Conservation (phyloP, 192 early-diverging fungal species). For the Cladochytrium replicatum region DNA sequence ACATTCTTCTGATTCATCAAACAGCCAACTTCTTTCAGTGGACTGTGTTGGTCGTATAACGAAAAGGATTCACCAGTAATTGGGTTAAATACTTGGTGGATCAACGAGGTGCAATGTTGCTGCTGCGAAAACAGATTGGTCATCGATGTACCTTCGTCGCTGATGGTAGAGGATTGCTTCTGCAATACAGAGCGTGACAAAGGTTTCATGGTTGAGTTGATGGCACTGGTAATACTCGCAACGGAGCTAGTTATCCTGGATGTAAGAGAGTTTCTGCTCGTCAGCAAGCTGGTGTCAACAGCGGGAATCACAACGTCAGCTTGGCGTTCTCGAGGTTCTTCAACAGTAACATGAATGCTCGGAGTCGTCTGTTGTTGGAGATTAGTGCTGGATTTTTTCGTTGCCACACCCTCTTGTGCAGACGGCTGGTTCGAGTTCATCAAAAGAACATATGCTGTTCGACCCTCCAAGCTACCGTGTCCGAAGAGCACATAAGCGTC, state of each 20-base stretch:
- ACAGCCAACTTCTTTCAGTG: constrained; percentile 31
- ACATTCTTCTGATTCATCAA: constrained; percentile 44
- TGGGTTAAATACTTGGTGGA: constrained; percentile 33
- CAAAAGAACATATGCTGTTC: constrained; percentile 35
- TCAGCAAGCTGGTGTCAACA: constrained; percentile 4
- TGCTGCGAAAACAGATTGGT: not conserved
- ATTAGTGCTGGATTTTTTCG: not conserved
- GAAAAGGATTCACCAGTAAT: constrained; percentile 24
- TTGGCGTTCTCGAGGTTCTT: not conserved
- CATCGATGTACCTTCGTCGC: not conserved
- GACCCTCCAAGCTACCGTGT: constrained; percentile 27
- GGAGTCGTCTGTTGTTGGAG: not conserved
- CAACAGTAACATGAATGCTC: not conserved
- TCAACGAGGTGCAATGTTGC: not conserved
- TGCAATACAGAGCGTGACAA: no score
- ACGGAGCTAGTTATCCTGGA: no score
- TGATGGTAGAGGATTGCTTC: not conserved
- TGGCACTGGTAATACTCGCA: no score
- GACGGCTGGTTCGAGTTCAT: constrained; percentile 3
- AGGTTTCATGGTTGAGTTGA: no score
- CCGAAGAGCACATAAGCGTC: constrained; percentile 38
- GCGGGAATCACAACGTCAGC: not conserved
- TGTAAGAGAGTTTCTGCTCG: no score
- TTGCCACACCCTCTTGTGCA: not conserved
- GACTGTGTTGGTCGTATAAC: constrained; percentile 23